phyloP scores from a whole-genome alignment of 805 yeast species.

The Lipomyces japonicus region DNA sequence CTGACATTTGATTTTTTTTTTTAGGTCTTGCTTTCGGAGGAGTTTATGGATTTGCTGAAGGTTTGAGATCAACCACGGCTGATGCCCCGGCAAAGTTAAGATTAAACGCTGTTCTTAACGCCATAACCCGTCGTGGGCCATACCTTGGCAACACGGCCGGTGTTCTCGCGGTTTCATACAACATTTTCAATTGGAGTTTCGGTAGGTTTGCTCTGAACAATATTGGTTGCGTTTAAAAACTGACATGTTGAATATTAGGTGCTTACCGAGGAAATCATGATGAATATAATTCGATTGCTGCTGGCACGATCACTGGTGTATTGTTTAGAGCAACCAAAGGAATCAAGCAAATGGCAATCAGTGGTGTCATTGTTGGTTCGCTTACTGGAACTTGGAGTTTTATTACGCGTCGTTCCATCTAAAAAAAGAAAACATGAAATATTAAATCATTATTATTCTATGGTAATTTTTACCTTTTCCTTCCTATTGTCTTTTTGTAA shows the following conservation, averaged over 20 bases:
- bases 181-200: constrained; percentile 66
- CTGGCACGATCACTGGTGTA: constrained; percentile 93
- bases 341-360: constrained; percentile 77
- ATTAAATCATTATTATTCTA: too few species aligned
- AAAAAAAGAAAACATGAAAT: not conserved
- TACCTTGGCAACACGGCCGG: constrained; percentile 94
- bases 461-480: too few species aligned
- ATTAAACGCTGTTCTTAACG: constrained; percentile 84
- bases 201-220: constrained; percentile 8
- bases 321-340: constrained; percentile 84
- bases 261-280: constrained; percentile 85
- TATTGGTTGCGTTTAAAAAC: not conserved
- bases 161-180: constrained; percentile 84
- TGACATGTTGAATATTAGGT: constrained; percentile 47
- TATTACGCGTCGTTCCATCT: constrained; percentile 7
- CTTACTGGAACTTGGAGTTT: constrained; percentile 24
- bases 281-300: constrained; percentile 71
- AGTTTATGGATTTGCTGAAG: constrained; percentile 80
- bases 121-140: constrained; percentile 93
- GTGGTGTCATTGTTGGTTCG: constrained; percentile 50
- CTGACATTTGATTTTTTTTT: not conserved
- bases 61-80: constrained; percentile 70
- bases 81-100: constrained; percentile 75
- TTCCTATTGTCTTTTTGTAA: too few species aligned
- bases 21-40: constrained; percentile 86